phyloP scores from a whole-genome alignment of 2,329 filamentous ascomycete genomes.

The Neobulgaria alba region DNA sequence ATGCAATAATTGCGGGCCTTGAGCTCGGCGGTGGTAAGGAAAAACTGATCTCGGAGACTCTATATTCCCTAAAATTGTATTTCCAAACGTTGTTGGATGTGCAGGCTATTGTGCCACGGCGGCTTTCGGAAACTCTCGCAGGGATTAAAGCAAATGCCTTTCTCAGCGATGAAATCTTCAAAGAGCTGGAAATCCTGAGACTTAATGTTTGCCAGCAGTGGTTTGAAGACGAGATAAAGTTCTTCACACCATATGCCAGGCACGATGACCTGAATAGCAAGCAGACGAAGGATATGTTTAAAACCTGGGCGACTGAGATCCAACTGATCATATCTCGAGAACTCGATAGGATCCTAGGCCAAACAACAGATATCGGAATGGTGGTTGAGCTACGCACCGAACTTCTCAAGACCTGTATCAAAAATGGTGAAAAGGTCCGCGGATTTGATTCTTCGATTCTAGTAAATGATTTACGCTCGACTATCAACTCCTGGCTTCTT shows the following conservation, averaged over 20 bases:
- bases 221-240: constrained; percentile 74
- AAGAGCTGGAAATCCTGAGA: constrained; percentile 58
- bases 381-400: constrained; percentile 62
- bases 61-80: constrained; percentile 63
- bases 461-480: constrained; percentile 57
- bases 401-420: constrained; percentile 68
- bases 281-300: constrained; percentile 52
- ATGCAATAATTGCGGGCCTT: constrained; percentile 57
- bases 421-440: constrained; percentile 53
- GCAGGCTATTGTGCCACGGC: constrained; percentile 64
- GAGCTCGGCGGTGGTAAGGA: constrained; percentile 38
- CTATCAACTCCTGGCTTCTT: constrained; percentile 60
- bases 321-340: constrained; percentile 53
- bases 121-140: constrained; percentile 60
- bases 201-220: constrained; percentile 71
- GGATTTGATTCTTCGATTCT: constrained; percentile 62
- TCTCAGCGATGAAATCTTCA: constrained; percentile 61
- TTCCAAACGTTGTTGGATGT: constrained; percentile 70
- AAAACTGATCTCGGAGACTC: constrained; percentile 37
- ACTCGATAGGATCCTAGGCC: constrained; percentile 49
- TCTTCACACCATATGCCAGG: constrained; percentile 80
- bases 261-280: constrained; percentile 64
- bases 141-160: constrained; percentile 62
- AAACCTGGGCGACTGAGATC: constrained; percentile 54
- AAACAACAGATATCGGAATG: constrained; percentile 55